Evolutionary conservation across 73 alveolate genomes (phyloP).

Genomic region (Effrenium voratum): DNA sequence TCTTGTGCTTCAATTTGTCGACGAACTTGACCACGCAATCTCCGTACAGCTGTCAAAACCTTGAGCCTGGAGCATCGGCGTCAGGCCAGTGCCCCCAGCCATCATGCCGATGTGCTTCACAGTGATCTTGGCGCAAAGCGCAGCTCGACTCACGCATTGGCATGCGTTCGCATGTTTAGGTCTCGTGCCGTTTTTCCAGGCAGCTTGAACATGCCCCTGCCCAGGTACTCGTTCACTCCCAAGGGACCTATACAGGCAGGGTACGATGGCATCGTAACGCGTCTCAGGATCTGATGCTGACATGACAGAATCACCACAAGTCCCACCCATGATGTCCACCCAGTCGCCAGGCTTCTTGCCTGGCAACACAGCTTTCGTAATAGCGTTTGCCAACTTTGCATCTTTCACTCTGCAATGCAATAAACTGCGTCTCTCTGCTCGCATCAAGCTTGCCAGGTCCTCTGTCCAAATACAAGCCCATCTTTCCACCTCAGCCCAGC

Average conservation of each 20-base stretch:
- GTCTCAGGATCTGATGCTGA: neutral
- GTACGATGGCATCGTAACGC: neutral
- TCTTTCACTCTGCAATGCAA: neutral
- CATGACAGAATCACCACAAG: neutral
- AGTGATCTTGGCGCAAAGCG: neutral
- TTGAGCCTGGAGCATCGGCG: conserved; percentile 95
- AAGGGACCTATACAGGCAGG: conserved; percentile 94
- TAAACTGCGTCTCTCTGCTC: neutral
- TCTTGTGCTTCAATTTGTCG: neutral
- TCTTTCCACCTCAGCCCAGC: conserved; percentile 88
- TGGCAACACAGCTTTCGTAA: conserved; percentile 6
- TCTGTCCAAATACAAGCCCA: conserved; percentile 95
- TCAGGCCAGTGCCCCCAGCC: conserved; percentile 97
- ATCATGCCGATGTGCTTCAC: conserved; percentile 96
- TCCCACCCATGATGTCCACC: conserved; percentile 86
- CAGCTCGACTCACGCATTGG: neutral
- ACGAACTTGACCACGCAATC: neutral
- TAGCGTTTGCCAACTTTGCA: too few relatives aligned
- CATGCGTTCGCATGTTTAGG: neutral
- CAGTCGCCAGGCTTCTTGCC: conserved; percentile 95
- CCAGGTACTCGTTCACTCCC: conserved; percentile 95
- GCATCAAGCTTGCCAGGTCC: neutral
- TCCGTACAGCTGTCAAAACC: too few relatives aligned
- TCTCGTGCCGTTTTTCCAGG: conserved; percentile 67
- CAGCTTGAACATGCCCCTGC: conserved; percentile 95